Evolutionary conservation across 495 filamentous ascomycete species (phyloP).

Genomic region (Penicillium crystallinum): DNA sequence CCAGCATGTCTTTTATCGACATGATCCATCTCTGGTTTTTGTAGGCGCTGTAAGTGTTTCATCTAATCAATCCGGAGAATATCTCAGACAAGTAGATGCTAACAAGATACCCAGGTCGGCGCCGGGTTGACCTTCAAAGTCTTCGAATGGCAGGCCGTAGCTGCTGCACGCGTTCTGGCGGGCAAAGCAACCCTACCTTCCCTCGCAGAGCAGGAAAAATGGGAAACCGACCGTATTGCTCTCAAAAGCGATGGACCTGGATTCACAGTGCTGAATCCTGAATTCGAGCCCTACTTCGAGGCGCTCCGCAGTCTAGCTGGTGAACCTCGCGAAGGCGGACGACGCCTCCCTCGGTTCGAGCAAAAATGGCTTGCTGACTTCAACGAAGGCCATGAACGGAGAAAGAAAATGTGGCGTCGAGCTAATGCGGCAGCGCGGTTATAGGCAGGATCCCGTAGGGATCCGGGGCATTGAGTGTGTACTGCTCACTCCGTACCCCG

Average conservation of each 20-base stretch:
- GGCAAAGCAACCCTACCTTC: conserved; percentile 45
- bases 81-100: too few relatives aligned
- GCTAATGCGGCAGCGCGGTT: conserved; percentile 28
- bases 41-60: conserved; percentile 42
- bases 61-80: too few relatives aligned
- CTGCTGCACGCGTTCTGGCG: conserved; percentile 49
- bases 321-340: conserved; percentile 30
- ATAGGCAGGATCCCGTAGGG: conserved; percentile 3
- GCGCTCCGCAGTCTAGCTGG: conserved; percentile 42
- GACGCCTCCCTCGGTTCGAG: conserved; percentile 42
- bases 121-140: conserved; percentile 55
- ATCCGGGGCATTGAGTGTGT: neutral
- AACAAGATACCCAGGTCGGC: conserved; percentile 47
- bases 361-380: conserved; percentile 47
- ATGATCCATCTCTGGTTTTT: conserved; percentile 34
- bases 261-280: conserved; percentile 47
- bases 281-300: conserved; percentile 55
- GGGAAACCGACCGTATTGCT: conserved; percentile 48
- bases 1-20: conserved; percentile 49
- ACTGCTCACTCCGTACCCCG: too few relatives aligned
- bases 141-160: conserved; percentile 59
- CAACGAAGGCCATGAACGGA: conserved; percentile 40
- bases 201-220: conserved; percentile 38
- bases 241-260: conserved; percentile 44
- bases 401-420: conserved; percentile 47